phyloP scores from a whole-genome alignment of 164 flowering plant species.

The Umbilicus rupestris region DNA sequence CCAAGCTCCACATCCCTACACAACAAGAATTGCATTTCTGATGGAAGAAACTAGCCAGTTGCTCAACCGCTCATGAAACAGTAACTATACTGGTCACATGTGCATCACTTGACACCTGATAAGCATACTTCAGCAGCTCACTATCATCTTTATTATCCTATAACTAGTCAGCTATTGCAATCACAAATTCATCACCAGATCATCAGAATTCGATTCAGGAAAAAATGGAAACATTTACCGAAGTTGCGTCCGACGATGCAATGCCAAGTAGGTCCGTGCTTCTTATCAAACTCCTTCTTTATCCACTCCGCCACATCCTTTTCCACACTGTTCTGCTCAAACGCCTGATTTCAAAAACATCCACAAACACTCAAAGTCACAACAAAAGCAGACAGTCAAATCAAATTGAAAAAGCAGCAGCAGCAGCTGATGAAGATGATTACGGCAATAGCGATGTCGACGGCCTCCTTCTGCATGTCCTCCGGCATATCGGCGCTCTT shows the following conservation, averaged over 20 bases:
- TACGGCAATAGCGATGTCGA: slow-evolving; percentile 70
- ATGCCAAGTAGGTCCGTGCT: slow-evolving; percentile 97
- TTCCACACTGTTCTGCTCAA: slow-evolving; percentile 81
- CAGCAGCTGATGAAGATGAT: slow-evolving; percentile 9
- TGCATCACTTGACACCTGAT: too few species aligned
- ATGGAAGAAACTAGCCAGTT: too few species aligned
- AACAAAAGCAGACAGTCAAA: neutral
- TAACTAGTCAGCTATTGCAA: too few species aligned
- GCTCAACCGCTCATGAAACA: too few species aligned
- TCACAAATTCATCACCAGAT: too few species aligned
- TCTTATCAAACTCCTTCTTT: slow-evolving; percentile 94
- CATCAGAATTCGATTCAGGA: neutral
- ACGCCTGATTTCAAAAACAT: slow-evolving; percentile 41
- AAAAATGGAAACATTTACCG: slow-evolving; percentile 33
- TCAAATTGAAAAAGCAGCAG: neutral
- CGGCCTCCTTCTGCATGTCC: slow-evolving; percentile 83
- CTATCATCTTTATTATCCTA: too few species aligned
- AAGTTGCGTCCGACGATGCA: slow-evolving; percentile 98
- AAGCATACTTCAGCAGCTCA: too few species aligned
- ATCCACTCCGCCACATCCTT: slow-evolving; percentile 92
- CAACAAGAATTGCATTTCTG: too few species aligned
- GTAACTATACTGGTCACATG: too few species aligned
- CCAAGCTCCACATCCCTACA: too few species aligned
- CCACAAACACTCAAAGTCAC: slow-evolving; percentile 5
- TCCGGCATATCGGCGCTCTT: slow-evolving; percentile 97